Evolutionary conservation across 495 filamentous ascomycete species (phyloP), one percentile per base, ranked within the genome.

Genomic region (Talaromyces borbonicus): DNA sequence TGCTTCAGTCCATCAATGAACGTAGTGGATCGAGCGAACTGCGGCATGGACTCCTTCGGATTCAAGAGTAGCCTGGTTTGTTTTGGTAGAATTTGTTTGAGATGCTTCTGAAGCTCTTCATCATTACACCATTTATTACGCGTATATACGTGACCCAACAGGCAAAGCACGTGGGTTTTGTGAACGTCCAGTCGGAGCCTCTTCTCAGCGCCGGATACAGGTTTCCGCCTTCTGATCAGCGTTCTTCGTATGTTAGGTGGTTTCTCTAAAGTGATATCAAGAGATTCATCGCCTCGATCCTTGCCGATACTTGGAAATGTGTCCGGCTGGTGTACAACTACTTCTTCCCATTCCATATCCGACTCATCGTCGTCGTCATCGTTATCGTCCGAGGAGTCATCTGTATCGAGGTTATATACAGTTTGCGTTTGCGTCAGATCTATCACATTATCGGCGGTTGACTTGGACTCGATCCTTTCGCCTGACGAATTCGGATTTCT

Each of bases 91-190:
- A 85, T 67, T 22, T 61, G 59, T 48, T 73, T 79, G 16, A 95
- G 56, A 15, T 65, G 68, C 26, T 60, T 62, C 63, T 92, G 83
- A 29, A 82, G 68, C 49, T 68, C 59, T 11, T 68, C 50, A 59
- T 92, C 80, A 59, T 95, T 95, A 57, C 90, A 97, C 90, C 90
- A 97, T 43, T 68, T 61, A 57, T 95, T 97, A 31, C 89, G 77
- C 19, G 75, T 62, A 50, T 81, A 72, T 15, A 83, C 76, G 60
- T 96, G 86, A 3, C 71, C 71, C 24, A 97, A 58, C 1, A 96
- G 69, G 53, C 87, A 93, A 25, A 94, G 69, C 2, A 97, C 37
- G 66, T 99, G 88, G 52, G 77, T 67, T 62, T 94, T 95, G 56
- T 99, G 92, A 25, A 86, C 66, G 48, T 92, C 77, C 20, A 92